Evolutionary conservation across 1,284 basidiomycete species (phyloP), one percentile per base, ranked within the genome.

Genomic region (Clitocybe nebularis): DNA sequence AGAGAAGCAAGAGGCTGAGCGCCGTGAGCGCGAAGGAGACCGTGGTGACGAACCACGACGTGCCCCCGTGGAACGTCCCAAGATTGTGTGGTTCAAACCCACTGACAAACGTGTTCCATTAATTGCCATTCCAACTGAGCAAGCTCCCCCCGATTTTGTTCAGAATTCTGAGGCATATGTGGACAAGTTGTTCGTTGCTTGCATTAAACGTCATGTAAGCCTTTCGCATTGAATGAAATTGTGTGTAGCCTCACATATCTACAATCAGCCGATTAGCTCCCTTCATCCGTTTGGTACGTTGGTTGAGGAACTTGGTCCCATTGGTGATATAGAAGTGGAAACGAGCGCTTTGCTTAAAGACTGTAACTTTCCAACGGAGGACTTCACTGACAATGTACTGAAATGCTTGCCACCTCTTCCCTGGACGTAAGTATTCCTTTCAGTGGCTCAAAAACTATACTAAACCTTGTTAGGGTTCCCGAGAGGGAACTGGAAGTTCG

Each of bases 11-110:
- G 95, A 99, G 57, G 93, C 95, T 30, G 96, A 99, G 66, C 82
- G 95, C 34, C 84, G 93, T 43, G 93, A 97, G 65, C 86, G 96
- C 38, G 95, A 97, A 61, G 93, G 93, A 39, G 92, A 94, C 60
- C 80, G 83, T 45, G 89, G 82, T 23, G 86, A 87, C 46, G 84
- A 90, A 55, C 84, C 86, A 29, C 77, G 84, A 50, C 79, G 85
- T 41, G 72, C 67, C 29, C 78, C 84, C 5, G 81, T 88, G 36
- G 89, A 93, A 64, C 85, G 94, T 32, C 96, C 95, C 52, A 99
- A 97, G 77, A 99, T 99, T 55, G 93, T 99, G 41, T 99, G 96
- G 96, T 98, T 99, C 78, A 95, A 98, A 67, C 96, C 96, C 2
- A 97, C 95, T 25, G 94, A 98, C 75, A 99, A 99, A 71, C 89